These are phyloP conservation scores for Tylopilus sp. DNA, from an alignment of 1,284 basidiomycete species.

Conservation along the genomic window DNA sequence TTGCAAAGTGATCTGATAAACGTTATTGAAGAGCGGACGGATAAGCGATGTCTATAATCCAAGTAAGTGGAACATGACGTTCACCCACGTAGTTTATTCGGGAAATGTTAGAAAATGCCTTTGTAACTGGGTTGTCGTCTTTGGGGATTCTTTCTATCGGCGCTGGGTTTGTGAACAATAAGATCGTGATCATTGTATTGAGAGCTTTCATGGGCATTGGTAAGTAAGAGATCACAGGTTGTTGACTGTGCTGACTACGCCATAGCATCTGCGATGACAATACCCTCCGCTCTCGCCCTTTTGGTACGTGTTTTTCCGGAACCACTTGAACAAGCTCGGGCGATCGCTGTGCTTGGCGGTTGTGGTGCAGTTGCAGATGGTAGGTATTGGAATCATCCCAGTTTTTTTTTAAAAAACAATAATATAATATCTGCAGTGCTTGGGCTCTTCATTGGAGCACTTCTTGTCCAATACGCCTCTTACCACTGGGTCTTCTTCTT, in stretches of 20 bases:
- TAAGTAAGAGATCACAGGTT: conserved; percentile 3
- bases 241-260: conserved; percentile 2
- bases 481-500: conserved; percentile 51
- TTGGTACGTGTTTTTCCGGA: conserved; percentile 48
- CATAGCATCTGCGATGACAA: conserved; percentile 44
- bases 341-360: conserved; percentile 46
- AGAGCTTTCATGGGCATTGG: conserved; percentile 45
- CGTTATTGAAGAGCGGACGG: conserved; percentile 31
- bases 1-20: conserved; percentile 13
- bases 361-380: conserved; percentile 47
- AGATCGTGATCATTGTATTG: conserved; percentile 44
- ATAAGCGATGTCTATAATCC: conserved; percentile 34
- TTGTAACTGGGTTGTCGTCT: conserved; percentile 33
- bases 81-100: neutral
- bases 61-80: conserved; percentile 16
- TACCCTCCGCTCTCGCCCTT: conserved; percentile 49
- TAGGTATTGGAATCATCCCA: conserved; percentile 22
- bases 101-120: conserved; percentile 20
- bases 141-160: conserved; percentile 41
- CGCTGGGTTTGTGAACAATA: conserved; percentile 43
- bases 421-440: conserved; percentile 25
- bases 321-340: conserved; percentile 44
- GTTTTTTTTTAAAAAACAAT: neutral
- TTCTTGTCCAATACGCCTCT: conserved; percentile 39
- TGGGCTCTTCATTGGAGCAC: conserved; percentile 37